Conservation (phyloP, 164 flowering plant genomes). For the Akebia trifoliata region DNA sequence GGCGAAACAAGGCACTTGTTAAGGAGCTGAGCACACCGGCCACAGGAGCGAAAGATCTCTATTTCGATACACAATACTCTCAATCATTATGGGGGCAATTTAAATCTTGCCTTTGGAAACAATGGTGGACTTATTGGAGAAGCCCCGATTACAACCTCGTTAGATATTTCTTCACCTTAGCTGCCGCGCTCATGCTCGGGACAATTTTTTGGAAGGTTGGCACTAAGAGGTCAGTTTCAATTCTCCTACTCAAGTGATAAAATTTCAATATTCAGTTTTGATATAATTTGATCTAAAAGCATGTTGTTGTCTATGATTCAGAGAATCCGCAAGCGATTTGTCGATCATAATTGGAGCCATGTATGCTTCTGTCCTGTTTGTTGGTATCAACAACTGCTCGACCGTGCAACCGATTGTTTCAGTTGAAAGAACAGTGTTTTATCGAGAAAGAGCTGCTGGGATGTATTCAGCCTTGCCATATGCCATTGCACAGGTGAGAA, state of each 20-base stretch:
- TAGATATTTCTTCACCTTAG: conserved; percentile 65
- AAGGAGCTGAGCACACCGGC: conserved; percentile 68
- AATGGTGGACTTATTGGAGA: conserved; percentile 95
- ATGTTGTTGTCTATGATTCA: conserved; percentile 21
- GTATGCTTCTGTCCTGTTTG: conserved; percentile 11
- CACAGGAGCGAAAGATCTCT: conserved; percentile 66
- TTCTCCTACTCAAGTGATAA: neutral
- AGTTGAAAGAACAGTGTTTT: conserved; percentile 10
- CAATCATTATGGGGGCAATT: conserved; percentile 74
- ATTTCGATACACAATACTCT: conserved; percentile 63
- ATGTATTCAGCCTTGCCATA: conserved; percentile 7
- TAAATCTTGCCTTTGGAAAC: conserved; percentile 94
- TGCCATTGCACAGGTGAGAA: conserved; percentile 10
- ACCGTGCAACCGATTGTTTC: conserved; percentile 6
- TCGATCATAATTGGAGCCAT: conserved; percentile 35
- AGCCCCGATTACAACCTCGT: conserved; percentile 92
- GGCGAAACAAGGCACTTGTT: conserved; percentile 72
- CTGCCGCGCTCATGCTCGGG: conserved; percentile 67
- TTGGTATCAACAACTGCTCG: conserved; percentile 4
- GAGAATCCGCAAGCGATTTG: conserved; percentile 53
- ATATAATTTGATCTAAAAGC: conserved; percentile 2
- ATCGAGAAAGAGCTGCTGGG: conserved; percentile 16
- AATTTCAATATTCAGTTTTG: neutral
- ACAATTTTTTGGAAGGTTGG: conserved; percentile 83
- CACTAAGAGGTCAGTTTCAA: conserved; percentile 38